Base-by-base conservation (phyloP, 2,329 filamentous ascomycete genomes). In the Fusarium sp. region DNA sequence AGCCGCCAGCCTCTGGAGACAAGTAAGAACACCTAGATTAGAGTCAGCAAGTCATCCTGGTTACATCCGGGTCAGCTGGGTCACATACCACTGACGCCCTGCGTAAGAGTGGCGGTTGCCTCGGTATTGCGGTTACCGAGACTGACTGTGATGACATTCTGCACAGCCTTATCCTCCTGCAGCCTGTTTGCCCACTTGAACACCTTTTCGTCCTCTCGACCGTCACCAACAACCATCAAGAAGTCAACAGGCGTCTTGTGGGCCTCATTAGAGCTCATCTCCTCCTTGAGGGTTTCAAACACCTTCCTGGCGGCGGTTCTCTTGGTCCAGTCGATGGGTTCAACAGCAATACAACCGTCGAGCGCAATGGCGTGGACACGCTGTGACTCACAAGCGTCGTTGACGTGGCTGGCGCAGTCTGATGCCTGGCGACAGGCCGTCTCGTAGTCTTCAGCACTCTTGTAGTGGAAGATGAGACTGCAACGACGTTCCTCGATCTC, bases 381-480 rank as follows among this genome's bases (percentile, higher is more conserved):
- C 82, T 97, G 94, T 65, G 89, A 90, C 80, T 95, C 92, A 80
- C 95, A 98, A 0, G 95, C 94, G 80, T 98, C 95, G 80, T 98
- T 98, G 86, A 98, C 97, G 79, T 98, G 95, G 71, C 94, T 95
- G 0, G 95, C 95, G 79, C 95, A 97, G 80, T 98, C 96, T 22
- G 93, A 93, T 0, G 95, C 96, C 78, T 95, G 93, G 22, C 95
- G 91, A 67, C 90, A 88, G 0, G 95, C 95, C 27, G 90, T 89
- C 61, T 93, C 91, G 67, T 90, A 90, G 80, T 98, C 94, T 65
- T 95, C 93, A 2, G 93, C 92, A 63, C 91, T 92, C 81, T 94
- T 93, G 84, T 97, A 97, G 83, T 97, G 94, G 86, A 98, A 98
- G 67, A 97, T 91, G 27, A 98, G 87, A 42, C 94, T 97, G 86